Percentiles rank a stretch among this genome's conserved stretches.
phyloP scores from a whole-genome alignment of 2,329 filamentous ascomycete genomes.

The Arthroderma sp. region DNA sequence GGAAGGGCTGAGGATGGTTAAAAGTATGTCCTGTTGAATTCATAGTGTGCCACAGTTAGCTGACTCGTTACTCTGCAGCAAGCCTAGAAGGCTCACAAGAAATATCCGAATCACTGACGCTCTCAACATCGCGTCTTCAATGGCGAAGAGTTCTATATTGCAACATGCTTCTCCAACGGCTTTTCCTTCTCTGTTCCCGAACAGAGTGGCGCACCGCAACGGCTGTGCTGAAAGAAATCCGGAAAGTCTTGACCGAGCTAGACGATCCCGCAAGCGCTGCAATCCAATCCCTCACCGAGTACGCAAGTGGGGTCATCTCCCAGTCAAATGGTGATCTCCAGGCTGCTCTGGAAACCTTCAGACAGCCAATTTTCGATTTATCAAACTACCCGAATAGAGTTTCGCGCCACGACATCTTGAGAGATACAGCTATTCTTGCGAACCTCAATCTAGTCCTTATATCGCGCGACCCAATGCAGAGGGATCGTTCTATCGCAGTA shows the following conservation, averaged over 20 bases:
- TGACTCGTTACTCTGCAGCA: slow-evolving; percentile 12
- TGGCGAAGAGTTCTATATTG: slow-evolving; percentile 55
- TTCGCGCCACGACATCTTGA: slow-evolving; percentile 37
- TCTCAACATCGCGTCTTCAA: slow-evolving; percentile 44
- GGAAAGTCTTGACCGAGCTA: slow-evolving; percentile 34
- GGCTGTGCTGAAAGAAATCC: slow-evolving; percentile 43
- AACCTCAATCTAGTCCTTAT: slow-evolving; percentile 58
- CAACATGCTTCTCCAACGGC: slow-evolving; percentile 58
- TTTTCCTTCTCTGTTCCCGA: slow-evolving; percentile 55
- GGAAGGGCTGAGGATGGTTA: slow-evolving; percentile 42
- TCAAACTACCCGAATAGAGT: slow-evolving; percentile 24
- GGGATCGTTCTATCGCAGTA: slow-evolving; percentile 45
- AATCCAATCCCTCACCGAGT: slow-evolving; percentile 47
- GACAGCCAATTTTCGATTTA: slow-evolving; percentile 46
- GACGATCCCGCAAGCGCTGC: slow-evolving; percentile 24
- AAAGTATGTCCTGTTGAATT: slow-evolving; percentile 21
- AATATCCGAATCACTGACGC: slow-evolving; percentile 41
- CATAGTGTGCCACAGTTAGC: slow-evolving; percentile 1
- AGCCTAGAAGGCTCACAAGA: slow-evolving; percentile 28
- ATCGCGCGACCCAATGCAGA: slow-evolving; percentile 48
- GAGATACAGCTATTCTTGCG: slow-evolving; percentile 51
- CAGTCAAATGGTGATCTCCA: slow-evolving; percentile 64
- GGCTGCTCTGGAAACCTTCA: slow-evolving; percentile 55
- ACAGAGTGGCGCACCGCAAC: slow-evolving; percentile 56
- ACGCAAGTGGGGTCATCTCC: slow-evolving; percentile 60